These are phyloP conservation scores for Brasenia schreberi DNA, from an alignment of 164 flowering plant genomes.

Conservation along the genomic window DNA sequence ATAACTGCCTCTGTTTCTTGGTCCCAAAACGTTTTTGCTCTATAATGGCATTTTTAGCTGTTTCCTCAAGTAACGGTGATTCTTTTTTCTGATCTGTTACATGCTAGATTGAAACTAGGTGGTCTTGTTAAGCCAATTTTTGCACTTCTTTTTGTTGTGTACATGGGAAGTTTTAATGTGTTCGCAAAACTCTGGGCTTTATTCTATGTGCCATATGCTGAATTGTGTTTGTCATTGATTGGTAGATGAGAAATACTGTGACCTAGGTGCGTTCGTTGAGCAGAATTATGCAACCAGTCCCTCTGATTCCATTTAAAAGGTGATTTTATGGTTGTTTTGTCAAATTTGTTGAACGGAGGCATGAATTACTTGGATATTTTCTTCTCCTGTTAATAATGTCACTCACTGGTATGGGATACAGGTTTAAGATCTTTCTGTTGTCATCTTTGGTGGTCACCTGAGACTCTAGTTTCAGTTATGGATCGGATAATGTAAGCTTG, in stretches of 20 bases:
- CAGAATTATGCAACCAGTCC: slow-evolving; percentile 13
- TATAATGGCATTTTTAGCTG: slow-evolving; percentile 2
- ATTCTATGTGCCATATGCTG: slow-evolving; percentile 25
- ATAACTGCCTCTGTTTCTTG: slow-evolving; percentile 38
- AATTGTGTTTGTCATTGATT: slow-evolving; percentile 58
- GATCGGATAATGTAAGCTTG: neutral
- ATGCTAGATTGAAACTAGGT: too few relatives aligned
- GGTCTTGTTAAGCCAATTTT: too few relatives aligned
- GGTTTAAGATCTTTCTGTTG: neutral
- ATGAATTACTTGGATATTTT: neutral
- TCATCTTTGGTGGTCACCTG: neutral
- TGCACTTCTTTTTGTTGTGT: neutral
- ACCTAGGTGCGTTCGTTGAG: slow-evolving; percentile 70
- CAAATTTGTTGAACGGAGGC: neutral
- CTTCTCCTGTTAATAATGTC: neutral
- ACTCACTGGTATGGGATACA: neutral
- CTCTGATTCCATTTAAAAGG: neutral
- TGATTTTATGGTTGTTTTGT: neutral
- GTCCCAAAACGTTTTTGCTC: slow-evolving; percentile 17
- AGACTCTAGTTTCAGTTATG: neutral
- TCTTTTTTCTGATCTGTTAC: too few relatives aligned
- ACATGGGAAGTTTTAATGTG: neutral
- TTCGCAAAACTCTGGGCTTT: neutral
- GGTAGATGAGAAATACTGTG: slow-evolving; percentile 54
- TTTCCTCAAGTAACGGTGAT: too few relatives aligned